Base-by-base conservation (phyloP, 768 basidiomycete species). In the Epithele typhae region DNA sequence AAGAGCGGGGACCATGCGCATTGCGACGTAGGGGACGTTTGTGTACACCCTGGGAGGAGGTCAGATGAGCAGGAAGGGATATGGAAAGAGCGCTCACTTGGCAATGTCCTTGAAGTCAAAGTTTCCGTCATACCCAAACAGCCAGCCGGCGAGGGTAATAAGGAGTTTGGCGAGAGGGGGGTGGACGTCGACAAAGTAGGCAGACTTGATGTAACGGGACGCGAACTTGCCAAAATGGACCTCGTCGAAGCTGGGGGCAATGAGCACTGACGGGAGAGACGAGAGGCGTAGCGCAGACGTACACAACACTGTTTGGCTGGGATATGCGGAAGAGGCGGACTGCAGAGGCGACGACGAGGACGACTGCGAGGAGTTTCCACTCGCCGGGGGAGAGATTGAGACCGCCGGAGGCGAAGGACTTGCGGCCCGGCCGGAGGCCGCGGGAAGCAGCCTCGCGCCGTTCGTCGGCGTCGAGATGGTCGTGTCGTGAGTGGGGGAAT, bases 201-300 rank as follows among this genome's bases (percentile, higher is more conserved):
- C 78, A 32, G 87, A 84, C 72, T 90, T 90, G 75, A 97, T 89
- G 62, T 98, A 98, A 61, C 88, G 89, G 38, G 80, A 76, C 5
- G 95, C 92, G 61, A 98, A 98, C 65, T 96, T 96, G 50, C 95
- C 95, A 64, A 98, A 98, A 64, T 98, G 95, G 0, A 97, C 95
- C 65, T 98, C 95, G 63, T 98, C 95, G 65, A 98, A 98, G 35
- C 94, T 96, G 58, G 12, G 17, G 22, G 43, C 48, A 43, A 40
- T 39, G 22, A 25, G 14, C 14, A 17, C n/a, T 21, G 18, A 37
- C n/a, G 34, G n/a, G 59, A 48, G 27, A 14, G 27, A 30, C 27
- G 27, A 30, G 27, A 7, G n/a, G n/a, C 7, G 27, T 30, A 30
- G 27, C 14, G 27, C 27, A 24, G 30, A 77, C 90, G 71, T 55